Evolutionary conservation across 306 rosid genomes (phyloP).

Genomic region (Acacia confusa): DNA sequence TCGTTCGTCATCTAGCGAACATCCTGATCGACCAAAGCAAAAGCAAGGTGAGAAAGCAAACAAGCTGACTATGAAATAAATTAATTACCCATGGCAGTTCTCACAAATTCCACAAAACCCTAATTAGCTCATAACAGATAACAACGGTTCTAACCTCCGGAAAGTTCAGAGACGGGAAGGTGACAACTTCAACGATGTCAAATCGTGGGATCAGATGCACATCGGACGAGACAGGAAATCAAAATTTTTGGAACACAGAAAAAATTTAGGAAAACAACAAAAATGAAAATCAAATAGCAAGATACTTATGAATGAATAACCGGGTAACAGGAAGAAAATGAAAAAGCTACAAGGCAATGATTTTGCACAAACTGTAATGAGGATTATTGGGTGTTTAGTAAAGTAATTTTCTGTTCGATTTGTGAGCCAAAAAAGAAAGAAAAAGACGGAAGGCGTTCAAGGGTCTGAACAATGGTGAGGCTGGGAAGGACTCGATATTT

Average conservation of each 20-base stretch:
- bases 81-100: neutral
- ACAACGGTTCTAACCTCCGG: constrained; percentile 46
- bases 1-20: constrained; percentile 65
- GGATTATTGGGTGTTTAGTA: constrained; percentile 31
- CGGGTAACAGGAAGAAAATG: constrained; percentile 20
- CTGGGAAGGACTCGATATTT: constrained; percentile 21
- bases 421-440: neutral
- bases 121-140: constrained; percentile 40
- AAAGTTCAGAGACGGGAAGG: constrained; percentile 4
- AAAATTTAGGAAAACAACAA: constrained; percentile 23
- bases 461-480: constrained; percentile 29
- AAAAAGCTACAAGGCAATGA: constrained; percentile 19
- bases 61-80: neutral
- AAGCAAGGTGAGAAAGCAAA: constrained; percentile 9
- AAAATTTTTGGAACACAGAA: constrained; percentile 42
- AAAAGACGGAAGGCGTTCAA: neutral
- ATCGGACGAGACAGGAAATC: constrained; percentile 35
- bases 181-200: constrained; percentile 11
- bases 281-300: constrained; percentile 35
- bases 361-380: constrained; percentile 26
- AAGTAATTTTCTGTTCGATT: neutral
- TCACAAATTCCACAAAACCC: constrained; percentile 54
- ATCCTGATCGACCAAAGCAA: constrained; percentile 43
- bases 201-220: constrained; percentile 32
- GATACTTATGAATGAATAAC: constrained; percentile 35